Evolutionary conservation across 805 yeast species (phyloP).

Genomic region (Torulaspora microellipsoides): DNA sequence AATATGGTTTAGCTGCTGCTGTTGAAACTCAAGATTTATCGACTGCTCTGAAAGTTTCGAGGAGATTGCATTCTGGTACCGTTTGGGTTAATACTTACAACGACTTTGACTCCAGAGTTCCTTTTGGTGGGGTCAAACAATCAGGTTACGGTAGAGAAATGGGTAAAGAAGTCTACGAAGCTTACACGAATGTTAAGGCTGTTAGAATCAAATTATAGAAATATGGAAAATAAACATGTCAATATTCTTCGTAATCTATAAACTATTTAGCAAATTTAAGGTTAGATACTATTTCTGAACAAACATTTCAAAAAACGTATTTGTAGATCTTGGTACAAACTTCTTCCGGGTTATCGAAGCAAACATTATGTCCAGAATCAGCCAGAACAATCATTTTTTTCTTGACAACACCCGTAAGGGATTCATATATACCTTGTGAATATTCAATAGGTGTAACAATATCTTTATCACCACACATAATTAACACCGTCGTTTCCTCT

Average conservation of each 20-base stretch:
- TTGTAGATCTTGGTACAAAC: background rate
- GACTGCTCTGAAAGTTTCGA: conserved; percentile 60
- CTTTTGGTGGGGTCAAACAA: conserved; percentile 79
- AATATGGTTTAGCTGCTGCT: conserved; percentile 80
- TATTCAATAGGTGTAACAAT: conserved; percentile 21
- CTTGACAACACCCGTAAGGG: conserved; percentile 6
- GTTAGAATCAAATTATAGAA: conserved; percentile 51
- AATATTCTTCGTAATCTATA: no score
- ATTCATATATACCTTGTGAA: conserved; percentile 8
- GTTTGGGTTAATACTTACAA: conserved; percentile 79
- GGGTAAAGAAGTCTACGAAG: conserved; percentile 74
- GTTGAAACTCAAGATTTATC: conserved; percentile 60
- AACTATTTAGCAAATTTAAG: no score
- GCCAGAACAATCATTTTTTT: conserved; percentile 13
- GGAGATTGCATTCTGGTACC: conserved; percentile 67
- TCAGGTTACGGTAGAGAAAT: conserved; percentile 84
- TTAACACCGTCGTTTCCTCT: conserved; percentile 4
- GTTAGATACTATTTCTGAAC: no score
- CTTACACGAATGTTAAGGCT: conserved; percentile 72
- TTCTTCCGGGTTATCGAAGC: conserved; percentile 23
- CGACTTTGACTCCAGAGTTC: conserved; percentile 68
- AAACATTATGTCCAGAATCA: conserved; percentile 28
- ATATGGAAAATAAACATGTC: no score
- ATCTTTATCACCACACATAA: conserved; percentile 28
- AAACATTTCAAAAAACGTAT: no score